Conservation (phyloP, 2,329 filamentous ascomycete genomes). For the Mariannaea elegans region DNA sequence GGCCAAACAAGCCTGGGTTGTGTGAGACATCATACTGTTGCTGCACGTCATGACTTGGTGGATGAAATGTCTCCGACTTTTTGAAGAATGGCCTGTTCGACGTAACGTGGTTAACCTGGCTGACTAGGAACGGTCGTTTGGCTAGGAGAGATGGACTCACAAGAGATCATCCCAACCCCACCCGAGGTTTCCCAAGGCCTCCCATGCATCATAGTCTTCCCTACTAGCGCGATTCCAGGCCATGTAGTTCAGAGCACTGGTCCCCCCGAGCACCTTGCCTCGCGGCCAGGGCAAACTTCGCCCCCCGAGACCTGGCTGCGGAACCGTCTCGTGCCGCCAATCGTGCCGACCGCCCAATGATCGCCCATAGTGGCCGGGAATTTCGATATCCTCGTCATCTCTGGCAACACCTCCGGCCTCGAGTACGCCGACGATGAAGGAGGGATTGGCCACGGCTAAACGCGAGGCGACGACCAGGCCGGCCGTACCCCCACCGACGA, state of each 20-base stretch:
- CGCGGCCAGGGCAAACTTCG: slow-evolving; percentile 52
- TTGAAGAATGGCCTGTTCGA: slow-evolving; percentile 57
- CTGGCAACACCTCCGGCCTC: slow-evolving; percentile 45
- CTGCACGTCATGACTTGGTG: slow-evolving; percentile 45
- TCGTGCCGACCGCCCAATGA: slow-evolving; percentile 49
- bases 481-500: slow-evolving; percentile 64
- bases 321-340: slow-evolving; percentile 52
- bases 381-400: slow-evolving; percentile 46
- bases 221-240: slow-evolving; percentile 58
- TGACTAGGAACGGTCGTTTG: too few species aligned
- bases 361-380: slow-evolving; percentile 49
- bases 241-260: slow-evolving; percentile 68
- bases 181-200: slow-evolving; percentile 63
- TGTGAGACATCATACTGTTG: slow-evolving; percentile 49
- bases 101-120: slow-evolving; percentile 12
- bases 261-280: slow-evolving; percentile 68
- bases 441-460: slow-evolving; percentile 51
- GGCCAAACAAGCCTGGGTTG: slow-evolving; percentile 52
- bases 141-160: slow-evolving; percentile 37
- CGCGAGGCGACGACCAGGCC: slow-evolving; percentile 60
- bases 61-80: slow-evolving; percentile 58
- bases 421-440: slow-evolving; percentile 43
- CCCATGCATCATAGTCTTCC: slow-evolving; percentile 66
- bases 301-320: slow-evolving; percentile 49
- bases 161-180: slow-evolving; percentile 62